These are phyloP conservation scores for Myochromella boudieri DNA, from an alignment of 768 basidiomycete species.

Conservation along the genomic window DNA sequence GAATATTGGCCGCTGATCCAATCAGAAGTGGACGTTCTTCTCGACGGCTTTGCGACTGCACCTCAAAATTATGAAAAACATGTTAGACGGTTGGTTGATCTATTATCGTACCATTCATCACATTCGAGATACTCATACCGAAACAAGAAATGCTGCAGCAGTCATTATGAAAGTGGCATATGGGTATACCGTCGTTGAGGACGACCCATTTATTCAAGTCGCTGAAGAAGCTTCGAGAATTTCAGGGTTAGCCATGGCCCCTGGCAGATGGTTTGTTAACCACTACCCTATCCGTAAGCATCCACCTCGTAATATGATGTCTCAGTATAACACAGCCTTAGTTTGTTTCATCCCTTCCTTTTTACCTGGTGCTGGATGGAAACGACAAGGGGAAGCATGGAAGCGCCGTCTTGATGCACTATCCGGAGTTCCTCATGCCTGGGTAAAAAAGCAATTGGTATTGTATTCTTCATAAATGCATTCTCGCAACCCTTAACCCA, in stretches of 20 bases:
- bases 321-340: slow-evolving; percentile 10
- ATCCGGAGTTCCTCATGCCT: slow-evolving; percentile 39
- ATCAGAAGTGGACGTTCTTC: slow-evolving; percentile 31
- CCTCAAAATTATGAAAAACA: slow-evolving; percentile 35
- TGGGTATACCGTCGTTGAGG: slow-evolving; percentile 35
- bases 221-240: slow-evolving; percentile 40
- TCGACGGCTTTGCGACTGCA: slow-evolving; percentile 28
- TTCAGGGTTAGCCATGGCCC: slow-evolving; percentile 37
- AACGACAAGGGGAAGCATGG: slow-evolving; percentile 45
- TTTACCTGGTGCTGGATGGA: slow-evolving; percentile 50
- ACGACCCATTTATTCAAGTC: slow-evolving; percentile 39
- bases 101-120: neutral
- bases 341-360: slow-evolving; percentile 51
- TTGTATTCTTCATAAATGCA: neutral
- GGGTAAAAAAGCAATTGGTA: slow-evolving; percentile 48
- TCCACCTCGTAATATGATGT: neutral
- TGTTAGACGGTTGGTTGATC: slow-evolving; percentile 33
- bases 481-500: neutral
- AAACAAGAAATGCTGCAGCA: slow-evolving; percentile 32
- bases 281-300: slow-evolving; percentile 37
- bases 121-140: neutral
- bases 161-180: slow-evolving; percentile 45
- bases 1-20: slow-evolving; percentile 36
- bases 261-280: slow-evolving; percentile 46
- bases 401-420: slow-evolving; percentile 30